Evolutionary conservation across 2,329 filamentous ascomycete genomes (phyloP).

Genomic region (Exophiala spinifera): DNA sequence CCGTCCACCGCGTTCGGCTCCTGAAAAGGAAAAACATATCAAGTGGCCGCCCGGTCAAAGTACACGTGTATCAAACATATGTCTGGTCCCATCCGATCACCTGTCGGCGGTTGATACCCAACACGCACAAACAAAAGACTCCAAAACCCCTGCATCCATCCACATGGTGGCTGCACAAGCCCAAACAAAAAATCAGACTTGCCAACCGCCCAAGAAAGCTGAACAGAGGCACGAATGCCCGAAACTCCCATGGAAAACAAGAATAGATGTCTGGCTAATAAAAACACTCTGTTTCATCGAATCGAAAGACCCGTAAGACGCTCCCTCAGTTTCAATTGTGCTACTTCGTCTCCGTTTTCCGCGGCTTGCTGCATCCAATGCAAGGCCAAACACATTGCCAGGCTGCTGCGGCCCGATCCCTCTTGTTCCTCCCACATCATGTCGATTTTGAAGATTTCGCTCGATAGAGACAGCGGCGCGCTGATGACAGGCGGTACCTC

Average conservation of each 20-base stretch:
- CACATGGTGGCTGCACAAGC: not conserved
- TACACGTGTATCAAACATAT: slow-evolving; percentile 18
- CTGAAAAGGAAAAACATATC: slow-evolving; percentile 10
- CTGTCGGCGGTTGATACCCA: not conserved
- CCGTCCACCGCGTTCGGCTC: not conserved
- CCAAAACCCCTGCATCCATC: not conserved
- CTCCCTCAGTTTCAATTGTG: slow-evolving; percentile 76
- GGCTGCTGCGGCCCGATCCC: slow-evolving; percentile 43
- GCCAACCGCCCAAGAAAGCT: not conserved
- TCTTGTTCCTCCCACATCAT: slow-evolving; percentile 63
- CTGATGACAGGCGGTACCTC: slow-evolving; percentile 77
- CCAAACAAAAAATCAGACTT: not conserved
- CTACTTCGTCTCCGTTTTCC: slow-evolving; percentile 79
- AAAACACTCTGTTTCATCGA: slow-evolving; percentile 39
- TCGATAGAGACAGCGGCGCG: slow-evolving; percentile 75
- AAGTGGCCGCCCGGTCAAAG: slow-evolving; percentile 15
- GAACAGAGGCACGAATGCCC: not conserved
- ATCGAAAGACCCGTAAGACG: slow-evolving; percentile 60
- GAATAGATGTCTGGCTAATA: slow-evolving; percentile 3
- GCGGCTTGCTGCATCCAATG: slow-evolving; percentile 96
- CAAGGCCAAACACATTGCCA: slow-evolving; percentile 87
- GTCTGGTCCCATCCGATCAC: not conserved
- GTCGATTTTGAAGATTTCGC: slow-evolving; percentile 86
- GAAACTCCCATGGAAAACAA: not conserved
- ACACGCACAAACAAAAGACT: slow-evolving; percentile 1